phyloP scores from a whole-genome alignment of 2,329 filamentous ascomycete species.

The Macroventuria anomochaeta region DNA sequence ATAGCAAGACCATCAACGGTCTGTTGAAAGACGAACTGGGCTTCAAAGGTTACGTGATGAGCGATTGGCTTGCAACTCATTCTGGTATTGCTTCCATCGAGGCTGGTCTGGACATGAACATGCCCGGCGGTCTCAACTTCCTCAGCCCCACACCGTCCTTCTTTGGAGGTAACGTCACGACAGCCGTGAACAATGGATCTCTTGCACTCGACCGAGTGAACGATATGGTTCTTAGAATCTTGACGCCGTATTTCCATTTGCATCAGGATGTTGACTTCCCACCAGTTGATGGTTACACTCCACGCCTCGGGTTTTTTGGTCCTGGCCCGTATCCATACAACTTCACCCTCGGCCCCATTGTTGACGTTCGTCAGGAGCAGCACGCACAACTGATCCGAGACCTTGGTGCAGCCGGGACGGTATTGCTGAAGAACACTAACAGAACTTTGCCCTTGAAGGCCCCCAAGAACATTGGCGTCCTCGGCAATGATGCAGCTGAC shows the following conservation, averaged over 20 bases:
- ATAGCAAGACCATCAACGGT: conserved; percentile 54
- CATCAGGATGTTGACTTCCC: conserved; percentile 48
- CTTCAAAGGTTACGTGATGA: conserved; percentile 57
- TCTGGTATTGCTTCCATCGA: conserved; percentile 51
- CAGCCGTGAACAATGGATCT: conserved; percentile 49
- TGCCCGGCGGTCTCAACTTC: conserved; percentile 45
- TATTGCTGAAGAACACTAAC: conserved; percentile 57
- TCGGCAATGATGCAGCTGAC: conserved; percentile 57
- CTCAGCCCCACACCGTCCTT: conserved; percentile 24
- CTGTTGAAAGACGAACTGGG: conserved; percentile 60
- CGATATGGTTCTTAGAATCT: conserved; percentile 55
- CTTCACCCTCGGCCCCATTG: conserved; percentile 42
- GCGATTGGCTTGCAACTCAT: conserved; percentile 47
- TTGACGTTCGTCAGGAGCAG: conserved; percentile 50
- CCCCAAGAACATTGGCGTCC: conserved; percentile 56
- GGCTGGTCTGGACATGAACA: conserved; percentile 58
- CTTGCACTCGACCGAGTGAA: conserved; percentile 49
- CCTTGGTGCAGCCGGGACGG: conserved; percentile 50
- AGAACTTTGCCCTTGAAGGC: conserved; percentile 59
- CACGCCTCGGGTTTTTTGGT: conserved; percentile 29
- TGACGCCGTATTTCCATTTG: conserved; percentile 55
- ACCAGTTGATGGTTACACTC: conserved; percentile 41
- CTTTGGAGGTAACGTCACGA: conserved; percentile 49
- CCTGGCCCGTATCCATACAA: conserved; percentile 32
- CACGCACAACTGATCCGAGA: conserved; percentile 49